Conservation (phyloP, 2,329 filamentous ascomycete species). For the Juglanconis oblonga region DNA sequence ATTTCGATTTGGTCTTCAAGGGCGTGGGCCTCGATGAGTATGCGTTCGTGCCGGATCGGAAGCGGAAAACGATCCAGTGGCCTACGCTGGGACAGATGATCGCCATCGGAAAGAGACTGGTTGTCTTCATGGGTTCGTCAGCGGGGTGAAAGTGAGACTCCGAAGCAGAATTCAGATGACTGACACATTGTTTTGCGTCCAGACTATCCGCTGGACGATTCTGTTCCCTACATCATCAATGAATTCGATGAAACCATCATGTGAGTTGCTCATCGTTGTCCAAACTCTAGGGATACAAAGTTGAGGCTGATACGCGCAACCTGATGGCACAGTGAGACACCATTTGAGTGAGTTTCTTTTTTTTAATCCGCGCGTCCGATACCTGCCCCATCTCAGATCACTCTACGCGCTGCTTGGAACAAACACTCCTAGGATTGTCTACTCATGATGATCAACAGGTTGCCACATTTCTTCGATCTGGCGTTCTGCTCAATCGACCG, state of each 20-base stretch:
- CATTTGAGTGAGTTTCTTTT: constrained; percentile 46
- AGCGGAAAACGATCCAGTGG: constrained; percentile 50
- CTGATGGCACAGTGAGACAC: constrained; percentile 50
- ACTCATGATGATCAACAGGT: neutral
- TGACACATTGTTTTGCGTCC: neutral
- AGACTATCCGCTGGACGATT: constrained; percentile 16
- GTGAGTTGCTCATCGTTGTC: neutral
- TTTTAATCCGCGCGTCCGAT: neutral
- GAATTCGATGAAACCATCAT: constrained; percentile 52
- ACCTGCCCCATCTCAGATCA: too few relatives aligned
- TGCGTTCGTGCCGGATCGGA: constrained; percentile 49
- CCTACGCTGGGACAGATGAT: constrained; percentile 69
- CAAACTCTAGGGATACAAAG: neutral
- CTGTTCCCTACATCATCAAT: constrained; percentile 60
- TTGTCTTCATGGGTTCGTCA: constrained; percentile 65
- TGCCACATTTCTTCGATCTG: constrained; percentile 43
- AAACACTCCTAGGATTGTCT: neutral
- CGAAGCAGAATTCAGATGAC: neutral
- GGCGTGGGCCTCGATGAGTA: constrained; percentile 53
- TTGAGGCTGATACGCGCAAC: neutral
- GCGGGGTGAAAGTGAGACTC: neutral
- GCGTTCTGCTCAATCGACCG: constrained; percentile 65
- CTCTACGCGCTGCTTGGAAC: too few relatives aligned
- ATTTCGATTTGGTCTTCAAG: constrained; percentile 53
- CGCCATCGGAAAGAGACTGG: constrained; percentile 56